Evolutionary conservation across 225 moss, liverwort and hornwort genomes (phyloP), one percentile per base, ranked within the genome.

Genomic region (Climacium dendroides): DNA sequence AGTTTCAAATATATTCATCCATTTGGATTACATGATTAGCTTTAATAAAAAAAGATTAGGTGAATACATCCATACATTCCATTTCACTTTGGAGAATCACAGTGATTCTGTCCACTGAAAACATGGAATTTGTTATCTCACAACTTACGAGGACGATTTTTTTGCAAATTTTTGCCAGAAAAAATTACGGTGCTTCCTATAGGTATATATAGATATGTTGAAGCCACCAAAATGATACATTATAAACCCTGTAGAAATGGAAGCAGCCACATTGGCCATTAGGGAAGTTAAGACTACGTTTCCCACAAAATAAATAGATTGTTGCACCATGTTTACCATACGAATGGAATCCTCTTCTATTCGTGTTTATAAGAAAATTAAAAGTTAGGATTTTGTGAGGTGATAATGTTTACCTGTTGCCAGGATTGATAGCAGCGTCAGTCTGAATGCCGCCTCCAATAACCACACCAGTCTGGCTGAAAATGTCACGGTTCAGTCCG

Each of bases 371-470:
- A 47, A 71, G 41, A 25, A 28, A 17, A 78, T 48, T 26, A 19
- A 37, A 89, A 64, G 35, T 60, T 71, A 28, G 58, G 59, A 15
- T 78, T 37, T 39, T 67, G 52, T 32, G 77, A 77, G 52, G 32
- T 75, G 62, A 48, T 63, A 64, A 50, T 50, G 53, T 35, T 34
- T 74, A 92, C 95, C 95, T 95, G 83, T 95, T 95, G 86, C 95
- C 95, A 89, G 95, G 95, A 80, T 95, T 95, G 37, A 95, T 95
- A 77, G 95, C 95, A 91, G 95, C 95, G 85, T 95, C 95, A 54
- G 93, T 95, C 83, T 95, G 95, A 73, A 95, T 93, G 89, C 95
- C 95, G 41, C 95, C 95, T 47, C 95, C 95, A 61, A 95, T 95
- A 13, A 95, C 93, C 88, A 95, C 95, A 57, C 95, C 95, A 78